phyloP scores from a whole-genome alignment of 371 early-diverging fungal species.

The Mycotypha africana region DNA sequence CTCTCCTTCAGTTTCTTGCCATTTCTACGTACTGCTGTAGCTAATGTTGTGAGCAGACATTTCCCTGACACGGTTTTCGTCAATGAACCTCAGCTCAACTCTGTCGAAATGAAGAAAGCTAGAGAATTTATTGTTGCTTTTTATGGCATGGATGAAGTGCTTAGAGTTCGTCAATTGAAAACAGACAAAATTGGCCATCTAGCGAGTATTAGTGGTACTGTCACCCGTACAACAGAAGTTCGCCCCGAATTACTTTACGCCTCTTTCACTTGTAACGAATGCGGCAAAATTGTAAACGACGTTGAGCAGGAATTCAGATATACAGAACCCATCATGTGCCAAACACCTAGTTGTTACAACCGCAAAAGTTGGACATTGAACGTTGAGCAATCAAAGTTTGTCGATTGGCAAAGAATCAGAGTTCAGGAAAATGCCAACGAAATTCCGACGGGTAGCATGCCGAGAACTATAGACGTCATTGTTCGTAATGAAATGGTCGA shows the following conservation, averaged over 20 bases:
- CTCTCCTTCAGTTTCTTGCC: conserved; percentile 66
- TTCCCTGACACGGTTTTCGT: conserved; percentile 59
- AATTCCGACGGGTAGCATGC: conserved; percentile 98
- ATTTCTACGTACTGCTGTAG: conserved; percentile 80
- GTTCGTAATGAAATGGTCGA: conserved; percentile 96
- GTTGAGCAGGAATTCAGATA: conserved; percentile 97
- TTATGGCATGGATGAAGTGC: conserved; percentile 60
- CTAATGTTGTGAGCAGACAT: conserved; percentile 65
- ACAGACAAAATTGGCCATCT: conserved; percentile 88
- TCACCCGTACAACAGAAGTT: conserved; percentile 98
- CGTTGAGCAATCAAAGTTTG: conserved; percentile 87
- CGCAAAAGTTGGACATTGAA: conserved; percentile 78
- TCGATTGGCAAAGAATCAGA: conserved; percentile 98
- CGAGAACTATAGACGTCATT: conserved; percentile 96
- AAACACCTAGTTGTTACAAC: conserved; percentile 87
- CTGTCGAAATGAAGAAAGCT: conserved; percentile 18
- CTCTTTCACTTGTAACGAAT: conserved; percentile 91
- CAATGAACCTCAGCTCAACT: conserved; percentile 26
- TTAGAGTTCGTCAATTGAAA: conserved; percentile 83
- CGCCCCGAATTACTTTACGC: conserved; percentile 95
- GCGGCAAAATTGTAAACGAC: conserved; percentile 76
- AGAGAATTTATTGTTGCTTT: conserved; percentile 77
- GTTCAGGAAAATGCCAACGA: conserved; percentile 98
- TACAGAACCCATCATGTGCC: conserved; percentile 96
- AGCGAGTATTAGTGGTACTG: conserved; percentile 90